Evolutionary conservation across 2,329 filamentous ascomycete species (phyloP), one percentile per base, ranked within the genome.

Genomic region (Hypoxylon sp.): DNA sequence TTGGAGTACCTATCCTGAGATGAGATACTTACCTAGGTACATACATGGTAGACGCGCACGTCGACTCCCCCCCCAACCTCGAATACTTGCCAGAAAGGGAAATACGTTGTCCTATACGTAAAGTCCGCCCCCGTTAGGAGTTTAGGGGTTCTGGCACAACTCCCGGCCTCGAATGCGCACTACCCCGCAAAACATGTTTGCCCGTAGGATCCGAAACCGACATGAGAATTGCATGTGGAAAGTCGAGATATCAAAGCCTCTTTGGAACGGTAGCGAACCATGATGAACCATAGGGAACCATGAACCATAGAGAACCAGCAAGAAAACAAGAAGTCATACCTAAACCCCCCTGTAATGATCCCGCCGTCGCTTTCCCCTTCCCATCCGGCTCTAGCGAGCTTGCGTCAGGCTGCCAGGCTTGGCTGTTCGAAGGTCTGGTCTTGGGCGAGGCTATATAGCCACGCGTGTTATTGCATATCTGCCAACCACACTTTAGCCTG

Each of bases 401-500:
- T 31, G 53, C 48, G 58, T 64, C 64, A 67, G 66, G 66, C 63
- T 64, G 60, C 63, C 64, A 62, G 69, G 63, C 65, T 60, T 61
- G n/a, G n/a, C n/a, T n/a, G n/a, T n/a, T n/a, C n/a, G n/a, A n/a
- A n/a, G n/a, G n/a, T n/a, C n/a, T n/a, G n/a, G n/a, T n/a, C n/a
- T n/a, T n/a, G 56, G 56, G 50, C 62, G 55, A 64, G 64, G 67
- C 66, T 69, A 62, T 65, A 66, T 21, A 45, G 50, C 54, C 29
- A 66, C 41, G 45, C 49, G 60, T 60, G 64, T 66, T 70, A 65
- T 69, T n/a, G n/a, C n/a, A 63, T 64, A 63, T 63, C 9, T 58
- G 56, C 60, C 62, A 69, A 70, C 65, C n/a, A n/a, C n/a, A n/a
- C 15, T 76, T 77, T 77, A 78, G 76, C 75, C 76, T 77, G 71